Evolutionary conservation across 2,329 filamentous ascomycete species (phyloP), one percentile per base, ranked within the genome.

Genomic region (Pezicula radicicola): DNA sequence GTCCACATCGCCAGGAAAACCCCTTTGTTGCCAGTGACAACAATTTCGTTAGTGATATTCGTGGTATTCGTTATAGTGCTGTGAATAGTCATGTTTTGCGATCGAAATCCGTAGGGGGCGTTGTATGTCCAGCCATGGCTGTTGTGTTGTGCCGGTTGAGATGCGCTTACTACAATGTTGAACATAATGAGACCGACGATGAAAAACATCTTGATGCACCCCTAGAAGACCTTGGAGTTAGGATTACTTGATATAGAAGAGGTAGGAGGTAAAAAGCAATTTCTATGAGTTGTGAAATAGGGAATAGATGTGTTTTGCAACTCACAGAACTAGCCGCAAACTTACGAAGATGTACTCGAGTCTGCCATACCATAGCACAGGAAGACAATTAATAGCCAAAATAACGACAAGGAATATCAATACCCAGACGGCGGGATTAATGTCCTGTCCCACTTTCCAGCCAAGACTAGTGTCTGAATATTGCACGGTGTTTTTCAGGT

Each of bases 171-270:
- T 15, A 72, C 63, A n/a, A 73, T 62, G 54, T 74, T 75, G 50
- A 83, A 65, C 49, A 76, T 74, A 63, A 83, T 77, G 44, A 84
- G 72, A 15, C 78, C 79, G 13, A 79, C 63, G 56, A 85, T 81
- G 55, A 78, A 78, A 53, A 82, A 71, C 37, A 85, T 72, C 69
- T 85, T 85, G 67, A 84, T 74, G 49, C 75, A 77, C 43, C 80
- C 78, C 25, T 25, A 25, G 25, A 25, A 25, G 25, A 25, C 4
- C 1, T 25, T 25, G 25, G 25, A 6, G 25, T 25, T 25, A 25
- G 25, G 4, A 25, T 25, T 7, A 25, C 25, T 25, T 25, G 25
- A 3, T 4, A 25, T 25, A 25, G 25, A 25, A 5, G 25, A 25
- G 25, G 25, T 25, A 25, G 25, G 25, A 25, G 25, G 25, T 7